Conservation (phyloP, 169 alveolate species). For the Plasmodium reichenowi region DNA sequence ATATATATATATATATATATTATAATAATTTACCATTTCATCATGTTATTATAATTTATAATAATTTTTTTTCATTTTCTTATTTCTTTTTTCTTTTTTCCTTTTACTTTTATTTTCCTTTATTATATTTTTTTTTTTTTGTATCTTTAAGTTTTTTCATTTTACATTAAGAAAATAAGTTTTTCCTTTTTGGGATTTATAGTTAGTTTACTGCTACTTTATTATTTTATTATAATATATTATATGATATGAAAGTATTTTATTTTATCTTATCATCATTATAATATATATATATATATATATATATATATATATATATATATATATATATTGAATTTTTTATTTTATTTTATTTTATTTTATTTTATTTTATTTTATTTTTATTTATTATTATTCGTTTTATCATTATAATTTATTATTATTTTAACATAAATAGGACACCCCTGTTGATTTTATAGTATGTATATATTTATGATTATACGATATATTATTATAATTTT, state of each 20-base stretch:
- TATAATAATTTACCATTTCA: no score
- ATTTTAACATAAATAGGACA: no score
- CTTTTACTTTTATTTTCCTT: not conserved
- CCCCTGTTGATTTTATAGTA: no score
- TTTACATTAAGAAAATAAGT: slow-evolving; percentile 18
- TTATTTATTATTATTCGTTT: not conserved
- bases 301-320: no score
- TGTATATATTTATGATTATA: no score
- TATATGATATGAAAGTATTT: not conserved
- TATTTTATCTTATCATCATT: no score
- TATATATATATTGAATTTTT: no score
- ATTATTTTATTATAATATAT: not conserved
- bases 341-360: not conserved
- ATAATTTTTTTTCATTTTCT: slow-evolving; percentile 7
- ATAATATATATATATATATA: no score
- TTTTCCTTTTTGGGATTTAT: slow-evolving; percentile 63
- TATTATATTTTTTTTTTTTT: slow-evolving; percentile 44
- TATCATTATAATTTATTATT: no score
- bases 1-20: no score
- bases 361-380: not conserved
- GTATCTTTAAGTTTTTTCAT: slow-evolving; percentile 54
- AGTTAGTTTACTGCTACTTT: slow-evolving; percentile 27
- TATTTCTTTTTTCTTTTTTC: not conserved
- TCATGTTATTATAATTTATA: no score
- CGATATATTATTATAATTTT: no score